Evolutionary conservation across 768 basidiomycete genomes (phyloP).

Genomic region (Xerocomellus intermedius): DNA sequence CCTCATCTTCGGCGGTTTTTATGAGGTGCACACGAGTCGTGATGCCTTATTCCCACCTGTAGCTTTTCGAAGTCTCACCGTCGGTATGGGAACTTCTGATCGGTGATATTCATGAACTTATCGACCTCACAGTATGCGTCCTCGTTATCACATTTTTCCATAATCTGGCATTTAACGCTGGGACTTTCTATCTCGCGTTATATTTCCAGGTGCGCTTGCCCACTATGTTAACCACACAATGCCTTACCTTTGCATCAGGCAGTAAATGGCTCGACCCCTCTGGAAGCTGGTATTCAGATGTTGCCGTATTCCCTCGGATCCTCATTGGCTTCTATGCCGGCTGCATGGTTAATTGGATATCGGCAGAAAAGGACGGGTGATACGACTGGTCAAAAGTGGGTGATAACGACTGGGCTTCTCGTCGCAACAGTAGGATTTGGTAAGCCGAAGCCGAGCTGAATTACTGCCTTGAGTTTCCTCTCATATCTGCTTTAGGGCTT

Average conservation of each 20-base stretch:
- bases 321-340: constrained; percentile 81
- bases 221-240: neutral
- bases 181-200: constrained; percentile 82
- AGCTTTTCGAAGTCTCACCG: constrained; percentile 57
- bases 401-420: constrained; percentile 61
- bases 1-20: constrained; percentile 58
- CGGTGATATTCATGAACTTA: constrained; percentile 8
- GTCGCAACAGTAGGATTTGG: constrained; percentile 74
- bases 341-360: constrained; percentile 77
- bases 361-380: constrained; percentile 56
- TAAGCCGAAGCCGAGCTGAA: constrained; percentile 30
- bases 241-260: constrained; percentile 42
- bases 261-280: constrained; percentile 65
- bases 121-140: constrained; percentile 49
- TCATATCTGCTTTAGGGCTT: constrained; percentile 49
- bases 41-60: constrained; percentile 72
- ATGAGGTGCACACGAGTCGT: constrained; percentile 64
- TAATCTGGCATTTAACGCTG: constrained; percentile 79
- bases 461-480: neutral
- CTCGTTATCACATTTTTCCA: constrained; percentile 75
- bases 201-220: constrained; percentile 66
- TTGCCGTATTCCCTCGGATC: constrained; percentile 85
- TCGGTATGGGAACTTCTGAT: constrained; percentile 43
- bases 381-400: constrained; percentile 63
- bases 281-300: constrained; percentile 70